Base-by-base conservation (phyloP, 192 early-diverging fungal genomes). In the Dissophora globulifera region DNA sequence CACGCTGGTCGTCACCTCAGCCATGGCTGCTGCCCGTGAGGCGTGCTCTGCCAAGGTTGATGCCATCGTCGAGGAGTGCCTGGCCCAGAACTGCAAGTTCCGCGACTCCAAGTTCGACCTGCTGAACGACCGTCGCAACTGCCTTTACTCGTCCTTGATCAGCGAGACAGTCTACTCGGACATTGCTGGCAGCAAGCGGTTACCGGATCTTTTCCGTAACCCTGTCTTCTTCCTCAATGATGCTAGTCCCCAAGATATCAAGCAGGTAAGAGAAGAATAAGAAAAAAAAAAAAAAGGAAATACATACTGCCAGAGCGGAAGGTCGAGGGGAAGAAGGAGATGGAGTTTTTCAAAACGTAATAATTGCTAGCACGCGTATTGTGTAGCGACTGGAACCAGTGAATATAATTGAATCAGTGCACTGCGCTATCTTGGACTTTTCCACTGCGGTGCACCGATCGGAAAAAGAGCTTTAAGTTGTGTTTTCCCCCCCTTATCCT, bases 191-290 rank as follows among this genome's bases (percentile, higher is more conserved):
- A 75, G 62, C 17, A 75, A 75, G 29, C 62, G 70, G 3, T 19
- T 75, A 19, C n/a, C 70, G 13, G 56, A 86, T 42, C 48, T 86
- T 9, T 82, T 86, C 65, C 65, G 74, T 19, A 79, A 86, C 25
- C 85, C 85, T 19, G 45, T 54, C 33, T 86, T 86, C 42, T 86
- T 84, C 58, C 63, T 78, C 47, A 78, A 82, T 35, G 84, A 85
- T 27, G 64, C 59, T 6, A 60, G 46, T 26, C 72, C 68, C 22
- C 58, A 65, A 17, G 80, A 81, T 47, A 69, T 80, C 51, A 62
- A 68, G 35, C 79, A 80, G 70, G 79, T 76, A 56, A 50, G n/a
- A 61, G 20, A 9, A n/a, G n/a, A n/a, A n/a, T n/a, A n/a, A n/a
- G 31, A 16, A 46, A 46, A 30, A 43, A 58, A 30, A 46, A 30